A percentile compares a stretch with the other conserved stretches of the same genome.
Evolutionary conservation across 1,284 basidiomycete genomes (phyloP).

Genomic region (Pascua sp.): DNA sequence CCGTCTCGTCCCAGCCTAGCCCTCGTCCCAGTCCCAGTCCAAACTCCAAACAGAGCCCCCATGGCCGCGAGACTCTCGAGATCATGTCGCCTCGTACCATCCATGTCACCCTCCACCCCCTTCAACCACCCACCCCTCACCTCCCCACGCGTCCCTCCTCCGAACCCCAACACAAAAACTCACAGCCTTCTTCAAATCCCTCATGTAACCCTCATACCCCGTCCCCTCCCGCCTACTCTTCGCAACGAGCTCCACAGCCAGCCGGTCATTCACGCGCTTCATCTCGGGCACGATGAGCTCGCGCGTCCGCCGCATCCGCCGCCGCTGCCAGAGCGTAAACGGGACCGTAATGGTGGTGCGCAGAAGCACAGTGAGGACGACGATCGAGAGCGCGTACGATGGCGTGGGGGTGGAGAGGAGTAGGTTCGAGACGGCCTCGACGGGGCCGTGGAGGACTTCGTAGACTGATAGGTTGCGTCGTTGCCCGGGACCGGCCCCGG

Average conservation of each 20-base stretch:
- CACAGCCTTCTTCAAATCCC: slow-evolving; percentile 45
- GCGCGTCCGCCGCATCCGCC: slow-evolving; percentile 39
- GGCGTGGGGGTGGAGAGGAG: no score
- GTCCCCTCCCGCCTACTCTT: slow-evolving; percentile 42
- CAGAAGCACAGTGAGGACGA: slow-evolving; percentile 46
- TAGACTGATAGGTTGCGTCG: no score
- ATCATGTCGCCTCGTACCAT: no score
- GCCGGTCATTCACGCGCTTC: slow-evolving; percentile 41
- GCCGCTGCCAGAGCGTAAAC: slow-evolving; percentile 52
- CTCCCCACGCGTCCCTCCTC: no score
- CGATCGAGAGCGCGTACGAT: neutral
- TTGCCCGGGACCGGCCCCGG: no score
- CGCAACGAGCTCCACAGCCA: slow-evolving; percentile 41
- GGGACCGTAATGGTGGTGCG: slow-evolving; percentile 53
- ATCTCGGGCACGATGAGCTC: slow-evolving; percentile 51
- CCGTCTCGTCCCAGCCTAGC: no score
- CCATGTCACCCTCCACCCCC: no score
- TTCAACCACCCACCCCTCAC: no score
- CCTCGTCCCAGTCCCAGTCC: neutral
- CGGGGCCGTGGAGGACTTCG: no score
- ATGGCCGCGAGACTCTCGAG: no score
- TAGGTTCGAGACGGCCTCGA: no score
- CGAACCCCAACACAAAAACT: slow-evolving; percentile 18
- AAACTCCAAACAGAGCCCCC: no score
- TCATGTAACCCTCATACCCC: slow-evolving; percentile 49